These are phyloP conservation scores for Talaromyces atroroseus DNA, from an alignment of 2,329 filamentous ascomycete genomes.

Conservation along the genomic window DNA sequence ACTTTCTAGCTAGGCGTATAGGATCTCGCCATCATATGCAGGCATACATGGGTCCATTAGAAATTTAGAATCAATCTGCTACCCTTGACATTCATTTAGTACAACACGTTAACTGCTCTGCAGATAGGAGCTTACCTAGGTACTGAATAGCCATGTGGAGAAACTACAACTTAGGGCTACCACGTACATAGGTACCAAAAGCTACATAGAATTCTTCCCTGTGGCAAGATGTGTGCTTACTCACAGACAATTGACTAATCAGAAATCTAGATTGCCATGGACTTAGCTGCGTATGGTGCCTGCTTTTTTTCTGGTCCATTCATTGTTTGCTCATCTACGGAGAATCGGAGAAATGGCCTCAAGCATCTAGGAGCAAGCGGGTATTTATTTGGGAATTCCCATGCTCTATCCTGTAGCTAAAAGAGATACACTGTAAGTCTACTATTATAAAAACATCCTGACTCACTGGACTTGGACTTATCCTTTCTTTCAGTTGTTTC, in stretches of 20 bases:
- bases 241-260: background rate
- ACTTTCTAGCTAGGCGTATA: no score
- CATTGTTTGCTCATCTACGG: background rate
- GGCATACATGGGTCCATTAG: background rate
- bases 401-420: no score
- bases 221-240: background rate
- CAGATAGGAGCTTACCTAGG: no score
- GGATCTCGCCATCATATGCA: background rate
- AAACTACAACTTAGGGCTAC: background rate
- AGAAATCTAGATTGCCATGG: background rate
- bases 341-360: conserved; percentile 7
- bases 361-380: no score
- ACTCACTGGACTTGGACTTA: background rate
- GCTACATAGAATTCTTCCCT: no score
- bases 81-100: no score
- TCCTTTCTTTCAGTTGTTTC: background rate
- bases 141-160: background rate
- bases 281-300: background rate
- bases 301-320: background rate
- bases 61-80: background rate
- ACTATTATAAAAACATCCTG: background rate
- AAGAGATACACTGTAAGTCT: background rate
- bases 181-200: background rate
- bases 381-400: no score
- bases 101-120: no score